Percentiles rank a stretch among this genome's conserved stretches.
Conservation (phyloP, 345 rosid genomes). For the Citrus australasica region DNA sequence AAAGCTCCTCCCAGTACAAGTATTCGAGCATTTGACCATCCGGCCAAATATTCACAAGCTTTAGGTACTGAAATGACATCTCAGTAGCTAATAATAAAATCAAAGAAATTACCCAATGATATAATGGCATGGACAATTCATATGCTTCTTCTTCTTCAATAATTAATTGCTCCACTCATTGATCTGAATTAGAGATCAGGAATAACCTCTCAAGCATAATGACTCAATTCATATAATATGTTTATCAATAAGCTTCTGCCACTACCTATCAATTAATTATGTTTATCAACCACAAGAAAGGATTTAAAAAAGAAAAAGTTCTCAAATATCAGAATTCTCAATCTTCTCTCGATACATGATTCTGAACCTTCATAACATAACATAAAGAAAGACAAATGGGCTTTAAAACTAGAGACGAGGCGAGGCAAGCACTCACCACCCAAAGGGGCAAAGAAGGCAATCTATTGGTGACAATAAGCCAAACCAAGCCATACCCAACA, state of each 20-base stretch:
- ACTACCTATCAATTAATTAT: no score
- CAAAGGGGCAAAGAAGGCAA: conserved; percentile 72
- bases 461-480: conserved; percentile 54
- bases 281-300: not conserved
- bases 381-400: not conserved
- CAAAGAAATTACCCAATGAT: not conserved
- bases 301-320: no score
- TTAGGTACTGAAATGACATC: not conserved
- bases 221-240: not conserved
- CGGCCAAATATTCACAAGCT: not conserved
- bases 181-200: not conserved
- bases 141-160: not conserved
- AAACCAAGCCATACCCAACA: conserved; percentile 65
- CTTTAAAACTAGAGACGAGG: not conserved
- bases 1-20: not conserved
- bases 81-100: not conserved
- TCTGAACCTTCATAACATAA: no score
- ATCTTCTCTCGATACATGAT: not conserved
- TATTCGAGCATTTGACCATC: not conserved
- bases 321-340: not conserved
- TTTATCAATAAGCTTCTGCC: no score
- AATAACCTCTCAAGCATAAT: not conserved
- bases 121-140: not conserved
- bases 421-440: conserved; percentile 56
- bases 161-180: not conserved